These are phyloP conservation scores for Exophiala viscosa DNA, from an alignment of 2,329 filamentous ascomycete genomes.

Conservation along the genomic window DNA sequence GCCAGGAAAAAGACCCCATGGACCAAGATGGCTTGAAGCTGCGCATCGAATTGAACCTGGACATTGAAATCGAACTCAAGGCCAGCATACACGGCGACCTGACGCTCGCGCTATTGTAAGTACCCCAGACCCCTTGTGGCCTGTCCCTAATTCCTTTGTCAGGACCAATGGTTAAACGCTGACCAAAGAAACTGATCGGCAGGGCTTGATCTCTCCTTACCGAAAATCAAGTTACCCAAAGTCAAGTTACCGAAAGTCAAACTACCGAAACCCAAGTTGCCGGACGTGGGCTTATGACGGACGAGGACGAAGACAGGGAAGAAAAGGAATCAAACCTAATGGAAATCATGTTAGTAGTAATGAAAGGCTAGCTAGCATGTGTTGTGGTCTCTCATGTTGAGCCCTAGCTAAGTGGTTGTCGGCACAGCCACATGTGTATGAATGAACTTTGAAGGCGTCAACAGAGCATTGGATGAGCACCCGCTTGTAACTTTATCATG, in stretches of 20 bases:
- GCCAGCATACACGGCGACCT: constrained; percentile 81
- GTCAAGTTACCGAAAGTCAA: not conserved
- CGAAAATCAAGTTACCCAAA: constrained; percentile 24
- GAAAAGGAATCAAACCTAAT: constrained; percentile 1
- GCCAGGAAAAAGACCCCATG: constrained; percentile 34
- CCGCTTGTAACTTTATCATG: constrained; percentile 1
- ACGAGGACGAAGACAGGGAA: constrained; percentile 8
- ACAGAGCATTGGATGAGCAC: constrained; percentile 1
- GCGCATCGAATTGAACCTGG: constrained; percentile 72
- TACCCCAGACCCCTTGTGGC: constrained; percentile 29
- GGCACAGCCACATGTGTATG: not conserved
- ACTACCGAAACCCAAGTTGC: constrained; percentile 1
- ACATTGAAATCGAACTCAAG: constrained; percentile 81
- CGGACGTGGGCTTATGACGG: constrained; percentile 11
- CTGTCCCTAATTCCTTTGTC: not conserved
- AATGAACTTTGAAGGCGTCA: constrained; percentile 1
- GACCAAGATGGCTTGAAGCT: constrained; percentile 56
- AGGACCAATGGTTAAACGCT: constrained; percentile 17
- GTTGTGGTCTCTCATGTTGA: not conserved
- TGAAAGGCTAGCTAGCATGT: not conserved
- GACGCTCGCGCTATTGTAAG: constrained; percentile 72
- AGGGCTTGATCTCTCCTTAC: constrained; percentile 24
- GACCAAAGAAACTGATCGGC: constrained; percentile 25
- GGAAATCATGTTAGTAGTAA: not conserved
- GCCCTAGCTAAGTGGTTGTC: not conserved